A percentile compares a stretch with the other conserved stretches of the same genome.
Conservation (phyloP, 2,329 filamentous ascomycete species). For the Aspergillus texensis region DNA sequence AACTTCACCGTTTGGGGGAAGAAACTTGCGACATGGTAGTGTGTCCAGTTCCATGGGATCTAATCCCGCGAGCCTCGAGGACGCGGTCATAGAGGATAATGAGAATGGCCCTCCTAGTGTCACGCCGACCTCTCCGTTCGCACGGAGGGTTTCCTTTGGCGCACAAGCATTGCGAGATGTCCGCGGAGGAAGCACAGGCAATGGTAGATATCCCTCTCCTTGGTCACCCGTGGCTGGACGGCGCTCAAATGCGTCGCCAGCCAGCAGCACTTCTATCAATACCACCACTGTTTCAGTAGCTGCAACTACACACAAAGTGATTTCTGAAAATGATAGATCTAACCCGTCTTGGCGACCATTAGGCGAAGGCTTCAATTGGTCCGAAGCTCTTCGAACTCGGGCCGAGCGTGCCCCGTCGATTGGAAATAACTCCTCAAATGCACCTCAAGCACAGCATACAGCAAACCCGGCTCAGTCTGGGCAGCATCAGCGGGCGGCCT, state of each 20-base stretch:
- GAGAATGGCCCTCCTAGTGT: slow-evolving; percentile 62
- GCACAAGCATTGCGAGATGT: slow-evolving; percentile 75
- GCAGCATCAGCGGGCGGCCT: slow-evolving; percentile 44
- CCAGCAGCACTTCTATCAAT: slow-evolving; percentile 25
- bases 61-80: slow-evolving; percentile 43
- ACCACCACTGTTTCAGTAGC: slow-evolving; percentile 26
- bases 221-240: slow-evolving; percentile 27
- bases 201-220: slow-evolving; percentile 60
- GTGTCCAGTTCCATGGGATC: slow-evolving; percentile 64
- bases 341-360: slow-evolving; percentile 49
- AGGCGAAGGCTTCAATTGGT: slow-evolving; percentile 97
- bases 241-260: slow-evolving; percentile 29
- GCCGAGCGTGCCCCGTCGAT: slow-evolving; percentile 73
- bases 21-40: slow-evolving; percentile 63
- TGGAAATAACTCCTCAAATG: slow-evolving; percentile 33
- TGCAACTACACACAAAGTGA: slow-evolving; percentile 41
- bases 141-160: slow-evolving; percentile 86
- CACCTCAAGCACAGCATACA: slow-evolving; percentile 40
- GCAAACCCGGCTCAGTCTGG: slow-evolving; percentile 50
- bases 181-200: slow-evolving; percentile 64
- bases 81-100: slow-evolving; percentile 64
- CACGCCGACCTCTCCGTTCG: slow-evolving; percentile 68
- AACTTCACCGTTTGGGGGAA: slow-evolving; percentile 53
- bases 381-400: slow-evolving; percentile 89
- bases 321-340: slow-evolving; percentile 43